A percentile compares a stretch with the other conserved stretches of the same genome.
phyloP scores from a whole-genome alignment of 1,139 yeast genomes.

The Ogataea hybrid region DNA sequence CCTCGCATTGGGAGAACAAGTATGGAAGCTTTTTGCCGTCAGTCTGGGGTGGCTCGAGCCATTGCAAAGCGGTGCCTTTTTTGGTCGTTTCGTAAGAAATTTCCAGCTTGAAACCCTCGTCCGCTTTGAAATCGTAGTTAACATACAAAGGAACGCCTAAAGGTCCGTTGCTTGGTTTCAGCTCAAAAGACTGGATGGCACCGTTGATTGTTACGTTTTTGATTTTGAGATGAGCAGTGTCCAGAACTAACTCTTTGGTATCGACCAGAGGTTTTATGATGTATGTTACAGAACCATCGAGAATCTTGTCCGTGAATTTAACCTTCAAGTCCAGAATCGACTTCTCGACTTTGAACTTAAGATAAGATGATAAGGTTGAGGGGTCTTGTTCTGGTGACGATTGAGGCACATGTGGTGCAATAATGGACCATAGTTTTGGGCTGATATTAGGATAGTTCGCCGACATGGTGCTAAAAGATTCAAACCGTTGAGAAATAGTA shows the following conservation, averaged over 20 bases:
- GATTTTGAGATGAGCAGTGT: constrained; percentile 64
- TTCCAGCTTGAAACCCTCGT: constrained; percentile 34
- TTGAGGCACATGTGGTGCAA: constrained; percentile 38
- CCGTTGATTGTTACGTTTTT: constrained; percentile 47
- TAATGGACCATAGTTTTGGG: constrained; percentile 22
- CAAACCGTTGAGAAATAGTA: neutral
- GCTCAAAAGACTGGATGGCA: constrained; percentile 32
- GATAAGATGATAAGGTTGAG: constrained; percentile 74
- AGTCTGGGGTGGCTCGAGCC: constrained; percentile 77
- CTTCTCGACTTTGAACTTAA: constrained; percentile 45
- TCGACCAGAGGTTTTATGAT: constrained; percentile 36
- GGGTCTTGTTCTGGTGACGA: constrained; percentile 64
- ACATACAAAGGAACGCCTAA: constrained; percentile 65
- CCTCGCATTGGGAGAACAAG: constrained; percentile 87
- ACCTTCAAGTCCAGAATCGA: constrained; percentile 56
- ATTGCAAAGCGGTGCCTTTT: constrained; percentile 82
- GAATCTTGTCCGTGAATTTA: constrained; percentile 49
- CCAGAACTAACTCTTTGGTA: constrained; percentile 49
- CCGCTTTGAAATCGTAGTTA: constrained; percentile 15
- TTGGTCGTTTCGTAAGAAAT: constrained; percentile 66
- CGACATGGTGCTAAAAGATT: constrained; percentile 9
- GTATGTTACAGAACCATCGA: constrained; percentile 58
- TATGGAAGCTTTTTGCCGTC: constrained; percentile 71
- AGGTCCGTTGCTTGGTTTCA: constrained; percentile 54
- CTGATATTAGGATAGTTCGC: constrained; percentile 28